These are phyloP conservation scores for Diphasiastrum complanatum DNA, from an alignment of 83 land plant genomes.

Conservation along the genomic window DNA sequence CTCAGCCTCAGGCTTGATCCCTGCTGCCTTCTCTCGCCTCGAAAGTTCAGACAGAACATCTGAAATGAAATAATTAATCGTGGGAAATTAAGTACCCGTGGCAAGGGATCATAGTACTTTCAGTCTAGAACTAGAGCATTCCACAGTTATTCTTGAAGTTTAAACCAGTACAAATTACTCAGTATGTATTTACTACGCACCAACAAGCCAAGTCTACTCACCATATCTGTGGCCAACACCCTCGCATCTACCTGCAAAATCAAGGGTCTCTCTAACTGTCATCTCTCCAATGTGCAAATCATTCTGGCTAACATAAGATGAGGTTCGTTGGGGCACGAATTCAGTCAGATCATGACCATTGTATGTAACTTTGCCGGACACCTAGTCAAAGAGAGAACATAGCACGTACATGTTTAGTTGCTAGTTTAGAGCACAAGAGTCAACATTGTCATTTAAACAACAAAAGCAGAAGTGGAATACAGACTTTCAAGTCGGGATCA, in stretches of 20 bases:
- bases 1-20: constrained; percentile 24
- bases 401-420: neutral
- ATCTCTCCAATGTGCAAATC: constrained; percentile 30
- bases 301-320: constrained; percentile 30
- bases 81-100: neutral
- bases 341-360: constrained; percentile 25
- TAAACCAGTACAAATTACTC: neutral
- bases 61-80: neutral
- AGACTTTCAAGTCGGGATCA: constrained; percentile 12
- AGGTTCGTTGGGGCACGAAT: constrained; percentile 26
- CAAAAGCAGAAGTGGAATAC: too few relatives aligned
- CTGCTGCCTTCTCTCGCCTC: constrained; percentile 16
- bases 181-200: neutral
- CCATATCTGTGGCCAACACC: constrained; percentile 26
- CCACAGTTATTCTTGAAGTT: neutral
- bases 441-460: neutral
- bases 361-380: constrained; percentile 26
- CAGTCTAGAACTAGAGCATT: too few relatives aligned
- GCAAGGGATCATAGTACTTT: neutral
- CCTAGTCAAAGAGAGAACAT: neutral
- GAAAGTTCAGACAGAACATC: constrained; percentile 16
- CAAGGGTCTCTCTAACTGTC: constrained; percentile 27
- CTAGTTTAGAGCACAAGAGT: neutral
- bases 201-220: neutral
- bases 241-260: constrained; percentile 20